Base-by-base conservation (phyloP, 2,329 filamentous ascomycete species). In the Xylariaceae sp. region DNA sequence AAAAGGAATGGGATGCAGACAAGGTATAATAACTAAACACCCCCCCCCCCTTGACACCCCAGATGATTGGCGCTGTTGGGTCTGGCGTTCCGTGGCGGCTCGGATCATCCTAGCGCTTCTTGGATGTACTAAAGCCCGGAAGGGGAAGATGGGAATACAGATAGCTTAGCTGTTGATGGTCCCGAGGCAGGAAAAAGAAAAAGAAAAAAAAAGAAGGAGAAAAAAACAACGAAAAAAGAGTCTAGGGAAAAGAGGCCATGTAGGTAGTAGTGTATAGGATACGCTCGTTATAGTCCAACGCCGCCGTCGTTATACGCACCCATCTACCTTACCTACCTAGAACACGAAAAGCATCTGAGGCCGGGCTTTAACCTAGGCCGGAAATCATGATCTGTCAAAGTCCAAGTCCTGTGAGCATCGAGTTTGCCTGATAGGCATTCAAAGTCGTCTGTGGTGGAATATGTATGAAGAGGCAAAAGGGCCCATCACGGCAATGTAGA, bases 391-490 rank as follows among this genome's bases (percentile, higher is more conserved):
- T 19, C 19, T 19, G 19, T 19, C 19, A 19, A 19, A 19, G 19
- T 19, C 58, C 53, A 55, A 60, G 56, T 55, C 59, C 58, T 29
- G 51, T 27, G 19, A 39, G 19, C 19, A 19, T 19, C 19, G 19
- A 19, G 19, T 19, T 19, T 19, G 19, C 19, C 19, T 19, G 19
- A 19, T 19, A 19, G 19, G 19, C 19, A 19, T 19, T 19, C 19
- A 19, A 19, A 19, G 19, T 19, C 19, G 19, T 19, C 19, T 19
- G 19, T 19, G 19, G 19, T 19, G 19, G 19, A 19, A 19, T 19
- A 19, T 19, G 19, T 19, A 19, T 19, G 62, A 64, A 63, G 60
- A 59, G 54, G 56, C 56, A 63, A 64, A 65, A 64, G 65, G 60
- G 61, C 60, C 19, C 19, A 19, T 19, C 62, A 52, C 52, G 48